These are phyloP conservation scores for Diaporthe caulivora DNA, from an alignment of 2,329 filamentous ascomycete species.

Conservation along the genomic window DNA sequence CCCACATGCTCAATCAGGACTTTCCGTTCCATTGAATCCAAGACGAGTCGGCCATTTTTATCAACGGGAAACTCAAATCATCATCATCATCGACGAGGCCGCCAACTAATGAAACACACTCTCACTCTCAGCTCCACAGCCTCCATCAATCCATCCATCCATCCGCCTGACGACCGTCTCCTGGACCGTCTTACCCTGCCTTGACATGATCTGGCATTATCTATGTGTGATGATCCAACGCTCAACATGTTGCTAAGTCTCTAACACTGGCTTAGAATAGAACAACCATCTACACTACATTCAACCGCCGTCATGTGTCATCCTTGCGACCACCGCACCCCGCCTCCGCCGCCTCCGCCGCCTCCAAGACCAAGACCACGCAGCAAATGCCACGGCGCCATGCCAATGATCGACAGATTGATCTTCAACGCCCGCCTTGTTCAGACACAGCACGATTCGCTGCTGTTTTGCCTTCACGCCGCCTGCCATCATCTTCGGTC, in stretches of 20 bases:
- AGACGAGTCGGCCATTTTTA: slow-evolving; percentile 16
- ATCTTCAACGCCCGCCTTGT: slow-evolving; percentile 1
- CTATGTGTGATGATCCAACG: background rate
- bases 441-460: slow-evolving; percentile 2
- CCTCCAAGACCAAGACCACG: background rate
- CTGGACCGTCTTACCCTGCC: background rate
- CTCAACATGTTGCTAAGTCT: background rate
- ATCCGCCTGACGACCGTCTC: background rate
- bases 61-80: slow-evolving; percentile 22
- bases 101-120: background rate
- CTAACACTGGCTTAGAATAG: background rate
- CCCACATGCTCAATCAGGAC: background rate
- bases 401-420: background rate
- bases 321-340: background rate
- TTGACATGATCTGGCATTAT: background rate
- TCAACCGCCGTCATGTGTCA: background rate
- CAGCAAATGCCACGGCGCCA: background rate
- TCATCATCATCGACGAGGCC: background rate
- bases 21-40: background rate
- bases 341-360: background rate
- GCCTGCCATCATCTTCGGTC: background rate
- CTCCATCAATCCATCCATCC: background rate
- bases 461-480: background rate
- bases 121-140: slow-evolving; percentile 4
- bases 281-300: background rate